A percentile compares a stretch with the other conserved stretches of the same genome.
phyloP scores from a whole-genome alignment of 257 asterid genomes.

The Solanum raphanifolium region DNA sequence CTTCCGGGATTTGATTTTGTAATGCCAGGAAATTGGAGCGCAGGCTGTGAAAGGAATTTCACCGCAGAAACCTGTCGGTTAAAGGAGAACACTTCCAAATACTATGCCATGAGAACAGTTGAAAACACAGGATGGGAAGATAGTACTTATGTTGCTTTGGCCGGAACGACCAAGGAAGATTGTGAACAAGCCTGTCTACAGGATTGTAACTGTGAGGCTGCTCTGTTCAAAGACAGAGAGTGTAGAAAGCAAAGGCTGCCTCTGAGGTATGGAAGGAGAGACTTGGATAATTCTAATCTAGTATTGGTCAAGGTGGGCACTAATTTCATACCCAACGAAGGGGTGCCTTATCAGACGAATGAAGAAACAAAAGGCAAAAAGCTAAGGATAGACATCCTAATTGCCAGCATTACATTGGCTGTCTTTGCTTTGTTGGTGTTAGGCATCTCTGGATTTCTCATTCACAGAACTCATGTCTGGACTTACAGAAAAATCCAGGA shows the following conservation, averaged over 20 bases:
- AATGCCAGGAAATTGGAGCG: slow-evolving; percentile 14
- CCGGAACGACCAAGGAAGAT: not conserved
- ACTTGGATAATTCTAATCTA: not conserved
- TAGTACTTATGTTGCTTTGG: not conserved
- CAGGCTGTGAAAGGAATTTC: slow-evolving; percentile 21
- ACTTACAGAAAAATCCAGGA: slow-evolving; percentile 2
- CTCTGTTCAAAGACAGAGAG: slow-evolving; percentile 1
- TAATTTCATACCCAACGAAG: not conserved
- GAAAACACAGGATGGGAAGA: slow-evolving; percentile 20
- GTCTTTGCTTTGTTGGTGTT: not conserved
- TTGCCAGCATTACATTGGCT: slow-evolving; percentile 8
- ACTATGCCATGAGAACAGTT: slow-evolving; percentile 1
- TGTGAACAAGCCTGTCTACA: slow-evolving; percentile 28
- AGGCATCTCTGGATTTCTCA: slow-evolving; percentile 1
- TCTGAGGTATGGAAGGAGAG: slow-evolving; percentile 26
- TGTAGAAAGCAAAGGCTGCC: slow-evolving; percentile 48
- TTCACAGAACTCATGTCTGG: not conserved
- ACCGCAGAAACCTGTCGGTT: slow-evolving; percentile 4
- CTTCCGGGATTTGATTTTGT: slow-evolving; percentile 26
- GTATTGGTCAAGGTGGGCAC: slow-evolving; percentile 18
- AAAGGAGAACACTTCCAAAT: not conserved
- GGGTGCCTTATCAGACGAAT: not conserved
- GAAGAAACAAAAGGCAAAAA: slow-evolving; percentile 1
- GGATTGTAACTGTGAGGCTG: slow-evolving; percentile 45
- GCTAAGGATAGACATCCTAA: slow-evolving; percentile 3